phyloP scores from a whole-genome alignment of 75 land plant genomes.

The Selaginella moellendorffii region DNA sequence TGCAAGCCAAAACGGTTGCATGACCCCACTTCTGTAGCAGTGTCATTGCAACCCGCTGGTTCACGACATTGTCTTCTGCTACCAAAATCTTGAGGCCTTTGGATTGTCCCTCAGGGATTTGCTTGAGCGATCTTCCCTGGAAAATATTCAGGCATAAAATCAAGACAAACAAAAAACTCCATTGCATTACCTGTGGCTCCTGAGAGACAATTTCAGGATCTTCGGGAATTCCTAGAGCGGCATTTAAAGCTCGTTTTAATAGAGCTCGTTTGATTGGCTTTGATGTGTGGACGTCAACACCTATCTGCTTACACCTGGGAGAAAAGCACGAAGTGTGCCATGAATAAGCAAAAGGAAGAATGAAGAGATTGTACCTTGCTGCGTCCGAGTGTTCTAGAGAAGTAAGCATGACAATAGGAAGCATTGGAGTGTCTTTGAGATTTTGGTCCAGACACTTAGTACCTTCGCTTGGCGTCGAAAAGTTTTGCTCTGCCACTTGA shows the following conservation, averaged over 20 bases:
- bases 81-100: constrained; percentile 25
- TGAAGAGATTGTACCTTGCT: constrained; percentile 14
- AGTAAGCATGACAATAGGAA: constrained; percentile 24
- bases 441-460: too few species aligned
- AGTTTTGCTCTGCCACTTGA: too few species aligned
- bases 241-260: constrained; percentile 16
- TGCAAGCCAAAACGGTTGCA: constrained; percentile 19
- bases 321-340: background rate
- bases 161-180: background rate
- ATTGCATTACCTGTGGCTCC: background rate
- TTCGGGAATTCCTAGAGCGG: constrained; percentile 20
- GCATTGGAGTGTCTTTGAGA: background rate
- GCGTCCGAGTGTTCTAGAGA: constrained; percentile 23
- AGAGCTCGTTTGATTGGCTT: constrained; percentile 24
- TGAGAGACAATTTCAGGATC: background rate
- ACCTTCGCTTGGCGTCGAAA: too few species aligned
- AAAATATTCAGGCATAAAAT: background rate
- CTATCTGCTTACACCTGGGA: constrained; percentile 25
- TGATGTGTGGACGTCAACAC: constrained; percentile 19
- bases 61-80: constrained; percentile 31
- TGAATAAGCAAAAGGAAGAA: background rate
- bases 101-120: background rate
- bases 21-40: constrained; percentile 27
- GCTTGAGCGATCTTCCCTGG: constrained; percentile 9
- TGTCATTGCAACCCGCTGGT: constrained; percentile 25